A percentile compares a stretch with the other conserved stretches of the same genome.
Evolutionary conservation across 2,329 filamentous ascomycete genomes (phyloP).

Genomic region (Neodidymelliopsis sp.): DNA sequence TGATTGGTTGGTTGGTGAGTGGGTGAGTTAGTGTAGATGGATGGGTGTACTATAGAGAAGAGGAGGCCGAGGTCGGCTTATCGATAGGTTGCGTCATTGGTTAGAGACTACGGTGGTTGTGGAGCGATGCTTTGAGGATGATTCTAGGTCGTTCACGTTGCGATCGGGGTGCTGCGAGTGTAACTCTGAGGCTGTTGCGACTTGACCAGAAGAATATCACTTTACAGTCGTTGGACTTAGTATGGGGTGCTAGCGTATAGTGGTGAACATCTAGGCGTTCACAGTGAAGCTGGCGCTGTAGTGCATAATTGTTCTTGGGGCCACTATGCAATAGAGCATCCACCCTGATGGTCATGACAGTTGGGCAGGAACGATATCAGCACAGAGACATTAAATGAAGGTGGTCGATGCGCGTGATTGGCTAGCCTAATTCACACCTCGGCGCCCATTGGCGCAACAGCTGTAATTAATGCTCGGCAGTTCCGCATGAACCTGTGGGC

Average conservation of each 20-base stretch:
- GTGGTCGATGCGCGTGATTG: slow-evolving; percentile 12
- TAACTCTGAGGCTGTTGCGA: too few species aligned
- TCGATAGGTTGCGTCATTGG: slow-evolving; percentile 15
- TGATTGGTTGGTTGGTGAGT: not conserved
- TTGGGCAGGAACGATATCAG: slow-evolving; percentile 18
- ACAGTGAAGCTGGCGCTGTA: too few species aligned
- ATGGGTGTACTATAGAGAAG: not conserved
- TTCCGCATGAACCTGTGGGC: slow-evolving; percentile 20
- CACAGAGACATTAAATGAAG: slow-evolving; percentile 6
- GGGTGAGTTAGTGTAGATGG: not conserved
- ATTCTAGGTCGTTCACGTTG: too few species aligned
- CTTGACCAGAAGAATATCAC: too few species aligned
- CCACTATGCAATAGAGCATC: too few species aligned
- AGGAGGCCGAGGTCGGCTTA: slow-evolving; percentile 10
- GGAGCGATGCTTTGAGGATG: too few species aligned
- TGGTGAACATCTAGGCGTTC: too few species aligned
- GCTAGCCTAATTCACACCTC: not conserved
- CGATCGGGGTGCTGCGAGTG: too few species aligned
- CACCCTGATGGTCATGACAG: slow-evolving; percentile 6
- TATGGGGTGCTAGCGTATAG: too few species aligned
- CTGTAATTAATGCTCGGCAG: slow-evolving; percentile 13
- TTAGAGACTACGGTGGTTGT: too few species aligned
- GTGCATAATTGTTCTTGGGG: too few species aligned
- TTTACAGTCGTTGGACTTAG: too few species aligned
- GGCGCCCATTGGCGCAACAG: slow-evolving; percentile 14